Evolutionary conservation across 2,329 filamentous ascomycete species (phyloP).

Genomic region (Proliferodiscus dingleyae): DNA sequence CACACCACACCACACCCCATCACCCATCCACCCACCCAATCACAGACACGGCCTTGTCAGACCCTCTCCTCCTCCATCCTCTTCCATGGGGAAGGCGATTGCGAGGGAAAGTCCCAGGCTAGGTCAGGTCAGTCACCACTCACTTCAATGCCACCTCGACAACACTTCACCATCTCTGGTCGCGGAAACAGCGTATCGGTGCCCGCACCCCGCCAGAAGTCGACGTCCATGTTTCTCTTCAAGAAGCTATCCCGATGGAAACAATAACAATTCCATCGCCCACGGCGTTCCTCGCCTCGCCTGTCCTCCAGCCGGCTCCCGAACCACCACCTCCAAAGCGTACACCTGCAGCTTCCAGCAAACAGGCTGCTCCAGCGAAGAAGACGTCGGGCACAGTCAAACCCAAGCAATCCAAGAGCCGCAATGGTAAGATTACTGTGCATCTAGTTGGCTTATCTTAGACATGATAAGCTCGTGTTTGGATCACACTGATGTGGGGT

Average conservation of each 20-base stretch:
- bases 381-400: conserved; percentile 43
- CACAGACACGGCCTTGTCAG: conserved; percentile 6
- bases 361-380: conserved; percentile 16
- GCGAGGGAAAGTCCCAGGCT: conserved; percentile 4
- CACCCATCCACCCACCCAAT: conserved; percentile 2
- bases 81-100: background rate
- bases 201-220: background rate
- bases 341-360: conserved; percentile 21
- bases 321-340: conserved; percentile 28
- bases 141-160: conserved; percentile 8
- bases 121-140: background rate
- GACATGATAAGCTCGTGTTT: conserved; percentile 18
- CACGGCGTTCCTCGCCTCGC: conserved; percentile 46
- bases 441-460: conserved; percentile 21
- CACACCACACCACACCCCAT: background rate
- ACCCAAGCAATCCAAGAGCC: conserved; percentile 69
- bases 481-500: conserved; percentile 12
- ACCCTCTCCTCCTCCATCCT: conserved; percentile 1
- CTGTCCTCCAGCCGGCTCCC: conserved; percentile 28
- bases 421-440: conserved; percentile 55
- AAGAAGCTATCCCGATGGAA: conserved; percentile 42
- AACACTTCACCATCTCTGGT: conserved; percentile 10
- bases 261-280: conserved; percentile 56
- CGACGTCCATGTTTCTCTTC: conserved; percentile 17
- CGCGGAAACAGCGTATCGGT: background rate